Base-by-base conservation (phyloP, 345 rosid species). In the Zanthoxylum bungeanum region DNA sequence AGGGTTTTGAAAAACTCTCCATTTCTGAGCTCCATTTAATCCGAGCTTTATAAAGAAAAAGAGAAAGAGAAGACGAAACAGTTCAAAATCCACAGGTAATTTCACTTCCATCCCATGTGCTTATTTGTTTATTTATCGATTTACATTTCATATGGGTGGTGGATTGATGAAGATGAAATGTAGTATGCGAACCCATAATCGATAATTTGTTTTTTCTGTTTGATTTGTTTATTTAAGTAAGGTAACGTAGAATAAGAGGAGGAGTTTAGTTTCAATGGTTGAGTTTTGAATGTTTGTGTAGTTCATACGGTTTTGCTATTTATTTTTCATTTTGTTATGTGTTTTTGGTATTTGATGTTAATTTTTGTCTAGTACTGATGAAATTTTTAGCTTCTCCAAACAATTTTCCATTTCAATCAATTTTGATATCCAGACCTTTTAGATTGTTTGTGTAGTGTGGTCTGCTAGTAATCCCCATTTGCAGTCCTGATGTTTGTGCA, bases 11-110 rank as follows among this genome's bases (percentile, higher is more conserved):
- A n/a, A n/a, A n/a, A n/a, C n/a, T n/a, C n/a, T n/a, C n/a, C n/a
- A n/a, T n/a, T n/a, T n/a, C n/a, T n/a, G n/a, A n/a, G n/a, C n/a
- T n/a, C n/a, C 65, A 27, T 37, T 58, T 19, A 25, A 27, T 60
- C 60, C 21, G 21, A 27, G 47, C 40, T 33, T 21, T 42, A 25
- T 22, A 63, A 7, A 59, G 11, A 14, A 5, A 33, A 33, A 33
- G 49, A 56, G 42, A 60, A 76, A 53, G 59, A 8, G 68, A 34
- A 52, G 64, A 39, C 5, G 11, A n/a, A 16, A 19, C 4, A 17
- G 2, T 39, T 24, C 66, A 14, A 5, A 64, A 31, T 31, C 68
- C 47, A 9, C 66, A 49, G 78, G 78, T 74, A 50, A 10, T 64
- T 46, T 56, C 57, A 40, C 36, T 17, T 22, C 59, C 19, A 7